Evolutionary conservation across 1,284 basidiomycete genomes (phyloP).

Genomic region (Apiotrichum montevideense): DNA sequence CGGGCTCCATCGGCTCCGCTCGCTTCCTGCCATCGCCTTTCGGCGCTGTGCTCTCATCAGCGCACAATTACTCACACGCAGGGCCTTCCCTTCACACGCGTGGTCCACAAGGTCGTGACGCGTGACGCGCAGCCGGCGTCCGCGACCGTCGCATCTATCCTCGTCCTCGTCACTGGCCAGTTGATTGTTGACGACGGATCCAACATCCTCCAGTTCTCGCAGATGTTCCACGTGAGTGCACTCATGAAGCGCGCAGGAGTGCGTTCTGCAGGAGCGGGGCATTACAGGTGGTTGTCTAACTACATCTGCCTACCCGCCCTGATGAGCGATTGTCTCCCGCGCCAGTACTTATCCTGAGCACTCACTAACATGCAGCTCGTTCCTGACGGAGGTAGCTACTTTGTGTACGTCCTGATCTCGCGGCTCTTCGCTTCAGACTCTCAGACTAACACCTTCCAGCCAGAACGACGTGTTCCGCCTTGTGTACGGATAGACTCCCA

Average conservation of each 20-base stretch:
- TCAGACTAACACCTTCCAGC: not conserved
- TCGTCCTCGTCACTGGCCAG: slow-evolving; percentile 84
- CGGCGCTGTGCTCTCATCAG: not conserved
- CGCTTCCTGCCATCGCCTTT: too few relatives aligned
- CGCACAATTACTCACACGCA: slow-evolving; percentile 40
- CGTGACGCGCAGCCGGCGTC: slow-evolving; percentile 85
- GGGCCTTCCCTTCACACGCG: slow-evolving; percentile 73
- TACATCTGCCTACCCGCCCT: too few relatives aligned
- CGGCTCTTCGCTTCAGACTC: not conserved
- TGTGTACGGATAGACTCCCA: slow-evolving; percentile 25
- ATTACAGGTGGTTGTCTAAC: too few relatives aligned
- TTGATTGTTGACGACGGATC: slow-evolving; percentile 71
- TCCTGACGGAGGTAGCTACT: slow-evolving; percentile 71
- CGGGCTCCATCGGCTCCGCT: too few relatives aligned
- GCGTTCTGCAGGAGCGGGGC: too few relatives aligned
- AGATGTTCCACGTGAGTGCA: slow-evolving; percentile 67
- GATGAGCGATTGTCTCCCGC: too few relatives aligned
- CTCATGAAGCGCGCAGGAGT: not conserved
- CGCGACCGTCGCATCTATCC: slow-evolving; percentile 56
- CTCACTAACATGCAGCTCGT: slow-evolving; percentile 51
- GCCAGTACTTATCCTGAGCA: too few relatives aligned
- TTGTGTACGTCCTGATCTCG: slow-evolving; percentile 51
- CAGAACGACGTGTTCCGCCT: slow-evolving; percentile 6
- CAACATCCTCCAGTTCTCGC: slow-evolving; percentile 80
- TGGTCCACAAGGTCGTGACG: slow-evolving; percentile 76